Percentiles rank a stretch among this genome's conserved stretches.
Evolutionary conservation across 441 rosid genomes (phyloP).

Genomic region (Pelargonium myrrhifolium): DNA sequence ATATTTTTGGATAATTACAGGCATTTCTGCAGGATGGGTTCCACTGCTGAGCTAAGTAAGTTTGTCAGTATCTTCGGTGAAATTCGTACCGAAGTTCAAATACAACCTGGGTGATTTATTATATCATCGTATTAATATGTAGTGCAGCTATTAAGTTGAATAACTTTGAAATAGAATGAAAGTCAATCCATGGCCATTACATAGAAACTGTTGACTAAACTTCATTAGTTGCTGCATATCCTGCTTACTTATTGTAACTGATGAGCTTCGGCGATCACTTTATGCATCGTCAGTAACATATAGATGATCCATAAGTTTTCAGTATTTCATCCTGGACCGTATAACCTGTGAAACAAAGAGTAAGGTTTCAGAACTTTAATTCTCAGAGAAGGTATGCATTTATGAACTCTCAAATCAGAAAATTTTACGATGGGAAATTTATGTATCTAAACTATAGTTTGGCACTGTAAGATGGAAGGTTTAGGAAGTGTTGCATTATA

Average conservation of each 20-base stretch:
- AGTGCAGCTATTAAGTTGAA: too few species aligned
- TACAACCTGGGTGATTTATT: too few species aligned
- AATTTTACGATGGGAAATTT: too few species aligned
- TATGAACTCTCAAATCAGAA: neutral
- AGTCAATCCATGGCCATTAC: too few species aligned
- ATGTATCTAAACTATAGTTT: too few species aligned
- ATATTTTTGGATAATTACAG: constrained; percentile 42
- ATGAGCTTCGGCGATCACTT: too few species aligned
- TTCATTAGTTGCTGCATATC: neutral
- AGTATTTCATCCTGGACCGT: neutral
- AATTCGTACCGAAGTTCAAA: neutral
- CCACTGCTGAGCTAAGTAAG: constrained; percentile 71
- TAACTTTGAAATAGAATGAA: too few species aligned
- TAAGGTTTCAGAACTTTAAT: too few species aligned
- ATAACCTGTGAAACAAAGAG: neutral
- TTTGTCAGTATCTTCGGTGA: neutral
- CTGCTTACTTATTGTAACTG: neutral
- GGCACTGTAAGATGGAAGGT: too few species aligned
- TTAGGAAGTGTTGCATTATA: too few species aligned
- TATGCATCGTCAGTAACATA: neutral
- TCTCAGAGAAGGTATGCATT: neutral
- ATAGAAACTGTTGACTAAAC: neutral
- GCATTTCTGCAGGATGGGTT: constrained; percentile 80
- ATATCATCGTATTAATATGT: too few species aligned
- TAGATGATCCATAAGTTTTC: neutral